These are phyloP conservation scores for Phaseolus lunatus DNA, from an alignment of 306 rosid genomes.

Conservation along the genomic window DNA sequence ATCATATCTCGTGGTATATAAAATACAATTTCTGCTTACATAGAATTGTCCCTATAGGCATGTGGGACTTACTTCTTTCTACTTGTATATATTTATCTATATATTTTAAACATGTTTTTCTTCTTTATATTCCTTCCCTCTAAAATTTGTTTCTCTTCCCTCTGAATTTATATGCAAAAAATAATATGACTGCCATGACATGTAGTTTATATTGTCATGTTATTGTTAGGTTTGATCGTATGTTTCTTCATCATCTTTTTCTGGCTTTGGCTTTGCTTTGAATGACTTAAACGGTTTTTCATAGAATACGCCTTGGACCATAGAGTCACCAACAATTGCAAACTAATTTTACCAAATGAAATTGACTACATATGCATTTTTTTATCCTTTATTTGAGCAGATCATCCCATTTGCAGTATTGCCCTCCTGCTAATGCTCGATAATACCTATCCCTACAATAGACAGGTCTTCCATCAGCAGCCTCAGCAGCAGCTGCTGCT, in stretches of 20 bases:
- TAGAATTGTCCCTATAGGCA: neutral
- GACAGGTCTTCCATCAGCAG: constrained; percentile 98
- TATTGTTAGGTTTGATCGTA: neutral
- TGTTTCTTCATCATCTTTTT: constrained; percentile 37
- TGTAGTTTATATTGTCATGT: constrained; percentile 11
- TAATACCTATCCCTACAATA: constrained; percentile 96
- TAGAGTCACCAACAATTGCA: constrained; percentile 44
- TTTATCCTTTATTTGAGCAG: constrained; percentile 61
- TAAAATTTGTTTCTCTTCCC: constrained; percentile 12
- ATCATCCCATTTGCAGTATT: constrained; percentile 98
- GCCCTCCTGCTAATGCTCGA: constrained; percentile 98
- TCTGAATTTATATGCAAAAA: constrained; percentile 12
- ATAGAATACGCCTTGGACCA: constrained; percentile 41
- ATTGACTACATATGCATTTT: constrained; percentile 33
- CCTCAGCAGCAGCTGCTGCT: constrained; percentile 98
- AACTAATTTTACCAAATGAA: constrained; percentile 45
- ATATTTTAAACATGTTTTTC: constrained; percentile 21
- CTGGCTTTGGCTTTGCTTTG: constrained; percentile 41
- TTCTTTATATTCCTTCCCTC: neutral
- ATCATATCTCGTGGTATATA: constrained; percentile 27
- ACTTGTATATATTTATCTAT: constrained; percentile 37
- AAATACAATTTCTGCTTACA: constrained; percentile 18
- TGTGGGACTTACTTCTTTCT: constrained; percentile 31
- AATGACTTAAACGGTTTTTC: constrained; percentile 37
- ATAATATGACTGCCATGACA: constrained; percentile 17